Evolutionary conservation across 2,329 filamentous ascomycete genomes (phyloP).

Genomic region (Xylaria sp.): DNA sequence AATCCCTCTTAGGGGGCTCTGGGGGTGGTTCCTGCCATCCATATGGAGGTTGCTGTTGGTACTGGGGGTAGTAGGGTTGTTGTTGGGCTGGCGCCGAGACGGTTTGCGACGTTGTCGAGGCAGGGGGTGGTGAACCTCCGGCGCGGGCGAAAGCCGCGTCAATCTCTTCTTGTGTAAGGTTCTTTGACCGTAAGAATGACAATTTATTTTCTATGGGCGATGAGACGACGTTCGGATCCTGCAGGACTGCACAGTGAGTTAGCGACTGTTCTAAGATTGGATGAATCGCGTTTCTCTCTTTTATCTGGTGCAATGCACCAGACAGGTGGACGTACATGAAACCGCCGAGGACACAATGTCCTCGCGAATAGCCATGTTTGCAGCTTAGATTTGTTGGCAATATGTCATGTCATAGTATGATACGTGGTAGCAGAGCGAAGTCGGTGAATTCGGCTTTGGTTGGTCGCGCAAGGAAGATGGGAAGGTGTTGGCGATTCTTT

Average conservation of each 20-base stretch:
- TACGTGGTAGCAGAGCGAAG: slow-evolving; percentile 8
- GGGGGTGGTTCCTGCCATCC: slow-evolving; percentile 68
- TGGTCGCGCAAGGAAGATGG: slow-evolving; percentile 14
- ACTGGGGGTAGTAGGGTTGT: slow-evolving; percentile 57
- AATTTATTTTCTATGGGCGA: slow-evolving; percentile 94
- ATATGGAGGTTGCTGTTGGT: slow-evolving; percentile 60
- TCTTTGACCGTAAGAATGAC: slow-evolving; percentile 94
- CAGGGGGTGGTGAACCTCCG: slow-evolving; percentile 62
- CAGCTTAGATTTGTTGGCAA: slow-evolving; percentile 27
- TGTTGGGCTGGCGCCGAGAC: slow-evolving; percentile 56
- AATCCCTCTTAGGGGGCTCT: slow-evolving; percentile 81
- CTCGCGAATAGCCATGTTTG: slow-evolving; percentile 86
- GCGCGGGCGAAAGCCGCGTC: slow-evolving; percentile 82
- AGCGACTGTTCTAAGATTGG: slow-evolving; percentile 27
- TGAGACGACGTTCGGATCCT: slow-evolving; percentile 89
- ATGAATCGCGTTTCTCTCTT: slow-evolving; percentile 6
- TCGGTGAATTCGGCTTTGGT: background rate
- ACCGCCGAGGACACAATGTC: slow-evolving; percentile 61
- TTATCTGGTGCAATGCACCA: background rate
- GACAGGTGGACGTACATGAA: slow-evolving; percentile 43
- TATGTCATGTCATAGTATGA: slow-evolving; percentile 33
- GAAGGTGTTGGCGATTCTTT: slow-evolving; percentile 30
- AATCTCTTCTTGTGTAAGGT: slow-evolving; percentile 95
- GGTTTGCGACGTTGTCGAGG: slow-evolving; percentile 56
- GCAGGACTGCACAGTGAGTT: slow-evolving; percentile 72